phyloP scores from a whole-genome alignment of 192 early-diverging fungal species.

The Coemansia sp. region DNA sequence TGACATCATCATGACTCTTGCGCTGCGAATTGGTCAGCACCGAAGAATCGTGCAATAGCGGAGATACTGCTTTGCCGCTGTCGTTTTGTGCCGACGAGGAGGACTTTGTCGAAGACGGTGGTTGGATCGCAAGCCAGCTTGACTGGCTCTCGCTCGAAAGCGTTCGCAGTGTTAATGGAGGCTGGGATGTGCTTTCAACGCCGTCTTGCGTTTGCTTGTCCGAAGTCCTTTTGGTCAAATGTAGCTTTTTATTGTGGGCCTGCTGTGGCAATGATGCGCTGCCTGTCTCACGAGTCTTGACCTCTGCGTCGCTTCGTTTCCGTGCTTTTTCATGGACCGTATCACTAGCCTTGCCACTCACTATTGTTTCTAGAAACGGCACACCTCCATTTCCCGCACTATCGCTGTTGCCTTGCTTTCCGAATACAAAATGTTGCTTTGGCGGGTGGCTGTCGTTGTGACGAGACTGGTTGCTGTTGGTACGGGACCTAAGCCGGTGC shows the following conservation, averaged over 20 bases:
- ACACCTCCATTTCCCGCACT: neutral
- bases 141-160: conserved; percentile 8
- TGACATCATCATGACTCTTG: conserved; percentile 34
- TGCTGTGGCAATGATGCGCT: neutral
- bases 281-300: conserved; percentile 31
- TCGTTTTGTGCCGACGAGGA: neutral
- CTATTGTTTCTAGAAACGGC: conserved; percentile 1
- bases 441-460: neutral
- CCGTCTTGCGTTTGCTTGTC: neutral
- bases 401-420: neutral
- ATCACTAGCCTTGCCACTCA: neutral
- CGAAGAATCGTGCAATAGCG: neutral
- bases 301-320: conserved; percentile 44
- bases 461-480: conserved; percentile 24
- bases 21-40: neutral
- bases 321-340: conserved; percentile 15
- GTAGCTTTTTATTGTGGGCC: neutral
- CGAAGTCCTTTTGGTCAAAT: neutral
- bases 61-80: neutral
- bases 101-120: neutral
- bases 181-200: neutral
- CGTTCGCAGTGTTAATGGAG: neutral
- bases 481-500: conserved; percentile 41
- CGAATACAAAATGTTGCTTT: neutral
- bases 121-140: conserved; percentile 5